Evolutionary conservation across 108 stramenopile species (phyloP).

Genomic region (Hondaea fermentalgiana): DNA sequence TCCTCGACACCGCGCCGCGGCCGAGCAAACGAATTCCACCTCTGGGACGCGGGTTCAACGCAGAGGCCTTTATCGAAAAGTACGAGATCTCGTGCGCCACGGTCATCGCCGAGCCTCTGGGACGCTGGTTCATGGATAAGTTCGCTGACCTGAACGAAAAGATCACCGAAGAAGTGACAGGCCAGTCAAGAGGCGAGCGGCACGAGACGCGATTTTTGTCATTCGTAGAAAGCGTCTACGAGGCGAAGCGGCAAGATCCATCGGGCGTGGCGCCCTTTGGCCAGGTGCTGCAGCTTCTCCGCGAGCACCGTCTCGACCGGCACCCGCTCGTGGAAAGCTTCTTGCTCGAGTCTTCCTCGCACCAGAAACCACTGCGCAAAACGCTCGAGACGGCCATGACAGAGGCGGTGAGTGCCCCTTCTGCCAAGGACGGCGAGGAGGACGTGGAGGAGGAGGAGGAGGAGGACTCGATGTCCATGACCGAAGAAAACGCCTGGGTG

Average conservation of each 20-base stretch:
- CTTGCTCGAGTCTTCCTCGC: background rate
- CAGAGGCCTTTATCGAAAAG: background rate
- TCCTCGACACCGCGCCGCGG: background rate
- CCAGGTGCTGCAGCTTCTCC: background rate
- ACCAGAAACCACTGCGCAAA: background rate
- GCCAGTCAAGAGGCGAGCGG: background rate
- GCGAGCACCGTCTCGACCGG: background rate
- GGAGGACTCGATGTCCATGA: too few species aligned
- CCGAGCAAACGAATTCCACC: background rate
- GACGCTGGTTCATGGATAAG: background rate
- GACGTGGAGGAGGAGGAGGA: background rate
- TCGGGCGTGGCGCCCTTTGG: background rate
- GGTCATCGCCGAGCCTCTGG: background rate
- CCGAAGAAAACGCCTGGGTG: too few species aligned
- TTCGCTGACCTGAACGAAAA: background rate
- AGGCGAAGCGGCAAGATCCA: background rate
- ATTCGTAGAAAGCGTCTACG: background rate
- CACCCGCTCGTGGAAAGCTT: background rate
- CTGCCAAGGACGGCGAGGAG: background rate
- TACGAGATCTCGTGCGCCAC: background rate
- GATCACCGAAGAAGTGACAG: background rate
- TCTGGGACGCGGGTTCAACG: background rate
- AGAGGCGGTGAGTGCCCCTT: background rate
- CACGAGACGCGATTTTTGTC: background rate
- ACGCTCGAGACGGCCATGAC: background rate